Base-by-base conservation (phyloP, 352 stramenopile genomes). In the Pythium brachiatum region DNA sequence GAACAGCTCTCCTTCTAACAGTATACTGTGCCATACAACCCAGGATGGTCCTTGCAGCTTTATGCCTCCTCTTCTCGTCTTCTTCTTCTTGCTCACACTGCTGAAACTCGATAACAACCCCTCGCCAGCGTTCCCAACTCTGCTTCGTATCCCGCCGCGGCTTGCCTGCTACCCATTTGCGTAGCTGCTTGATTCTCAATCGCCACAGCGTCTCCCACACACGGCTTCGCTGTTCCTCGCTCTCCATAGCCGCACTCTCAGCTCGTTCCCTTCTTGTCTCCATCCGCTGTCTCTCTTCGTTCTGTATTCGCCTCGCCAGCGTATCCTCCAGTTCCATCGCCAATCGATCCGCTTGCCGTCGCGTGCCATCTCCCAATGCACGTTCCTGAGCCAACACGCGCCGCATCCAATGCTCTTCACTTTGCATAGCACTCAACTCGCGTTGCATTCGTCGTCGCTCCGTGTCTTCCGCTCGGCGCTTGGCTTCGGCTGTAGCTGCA, bases 341-440 rank as follows among this genome's bases (percentile, higher is more conserved):
- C 0, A 29, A 16, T 13, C 69, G 62, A 46, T 84, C 74, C 29
- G 16, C 36, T 9, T 50, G 41, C 15, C 72, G 62, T 20, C 36
- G 20, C n/a, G 57, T 36, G 1, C 64, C 60, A 4, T 75, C 72
- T 18, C 12, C n/a, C 9, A 75, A 3, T 25, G 61, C 64, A 12
- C 50, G 44, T 11, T 44, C 55, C 18, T 86, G 60, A 15, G 63
- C 56, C 1, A 76, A 31, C 11, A 78, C 15, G 2, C 75, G 74
- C 2, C 71, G 57, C 46, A 51, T 66, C 15, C 51, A 57, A 7
- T 69, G 54, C 57, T 88, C 80, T 72, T 89, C 78, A n/a, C 52
- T 63, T 34, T 74, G 68, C 78, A 89, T 88, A 20, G 62, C 36
- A 7, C 74, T 69, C 46, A 52, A 61, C 29, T 87, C 80, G 6